phyloP scores from a whole-genome alignment of 257 asterid genomes.

The Rauvolfia tetraphylla region DNA sequence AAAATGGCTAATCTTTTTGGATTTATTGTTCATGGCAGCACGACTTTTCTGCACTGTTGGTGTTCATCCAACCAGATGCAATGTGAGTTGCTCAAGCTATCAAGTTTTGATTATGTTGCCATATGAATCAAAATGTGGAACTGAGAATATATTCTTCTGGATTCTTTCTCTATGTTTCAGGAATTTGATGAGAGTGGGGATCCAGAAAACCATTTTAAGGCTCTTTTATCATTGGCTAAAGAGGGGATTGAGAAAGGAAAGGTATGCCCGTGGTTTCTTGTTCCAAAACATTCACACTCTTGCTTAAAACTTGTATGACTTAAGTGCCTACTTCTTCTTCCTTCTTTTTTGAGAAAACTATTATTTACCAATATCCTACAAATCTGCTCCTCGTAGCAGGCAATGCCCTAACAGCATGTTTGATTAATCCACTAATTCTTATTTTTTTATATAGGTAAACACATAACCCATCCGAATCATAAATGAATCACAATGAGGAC shows the following conservation, averaged over 20 bases:
- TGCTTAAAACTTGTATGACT: not conserved
- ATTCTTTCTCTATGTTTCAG: conserved; percentile 33
- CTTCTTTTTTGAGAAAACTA: not conserved
- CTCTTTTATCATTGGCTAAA: conserved; percentile 72
- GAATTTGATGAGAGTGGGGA: conserved; percentile 95
- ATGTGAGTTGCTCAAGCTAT: conserved; percentile 41
- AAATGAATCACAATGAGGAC: not conserved
- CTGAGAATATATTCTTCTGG: conserved; percentile 1
- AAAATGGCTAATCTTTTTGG: not conserved
- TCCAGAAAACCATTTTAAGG: conserved; percentile 75
- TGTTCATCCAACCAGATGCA: conserved; percentile 99
- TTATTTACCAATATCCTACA: not conserved
- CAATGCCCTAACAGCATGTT: not conserved
- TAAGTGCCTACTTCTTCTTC: not conserved
- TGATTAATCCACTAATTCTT: not conserved
- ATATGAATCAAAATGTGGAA: conserved; percentile 1
- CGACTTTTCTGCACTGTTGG: conserved; percentile 97
- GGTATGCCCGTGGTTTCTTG: conserved; percentile 30
- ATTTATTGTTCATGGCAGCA: conserved; percentile 42
- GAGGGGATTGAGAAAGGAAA: conserved; percentile 92
- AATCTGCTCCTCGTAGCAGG: not conserved
- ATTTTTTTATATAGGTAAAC: not conserved
- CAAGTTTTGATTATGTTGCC: not conserved
- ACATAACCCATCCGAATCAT: not conserved
- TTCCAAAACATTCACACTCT: not conserved